These are phyloP conservation scores for Umbelopsis ramanniana DNA, from an alignment of 192 early-diverging fungal species.

Conservation along the genomic window DNA sequence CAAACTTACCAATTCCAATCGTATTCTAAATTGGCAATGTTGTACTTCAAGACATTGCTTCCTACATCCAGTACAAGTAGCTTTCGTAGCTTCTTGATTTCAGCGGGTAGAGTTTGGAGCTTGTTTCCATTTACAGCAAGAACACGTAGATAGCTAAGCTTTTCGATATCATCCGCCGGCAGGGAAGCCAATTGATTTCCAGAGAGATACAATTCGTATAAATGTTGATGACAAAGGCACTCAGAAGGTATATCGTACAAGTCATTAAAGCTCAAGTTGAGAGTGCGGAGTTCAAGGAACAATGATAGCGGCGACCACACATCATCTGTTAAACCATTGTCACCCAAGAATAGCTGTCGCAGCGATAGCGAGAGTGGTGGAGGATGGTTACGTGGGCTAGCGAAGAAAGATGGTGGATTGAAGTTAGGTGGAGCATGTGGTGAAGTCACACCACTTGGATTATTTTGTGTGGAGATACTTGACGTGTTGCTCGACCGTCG, in stretches of 20 bases:
- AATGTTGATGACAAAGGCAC: slow-evolving; percentile 70
- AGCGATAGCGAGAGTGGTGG: slow-evolving; percentile 64
- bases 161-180: slow-evolving; percentile 85
- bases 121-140: slow-evolving; percentile 91
- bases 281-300: slow-evolving; percentile 73
- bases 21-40: slow-evolving; percentile 93
- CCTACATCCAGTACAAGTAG: slow-evolving; percentile 85
- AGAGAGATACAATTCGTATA: slow-evolving; percentile 80
- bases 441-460: background rate
- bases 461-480: background rate
- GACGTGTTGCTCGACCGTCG: background rate
- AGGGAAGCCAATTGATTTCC: slow-evolving; percentile 84
- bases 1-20: slow-evolving; percentile 90
- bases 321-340: slow-evolving; percentile 84
- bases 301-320: slow-evolving; percentile 74
- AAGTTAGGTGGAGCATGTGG: slow-evolving; percentile 52
- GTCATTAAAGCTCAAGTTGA: slow-evolving; percentile 85
- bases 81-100: slow-evolving; percentile 85
- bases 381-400: slow-evolving; percentile 49
- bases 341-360: slow-evolving; percentile 71
- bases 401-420: slow-evolving; percentile 52
- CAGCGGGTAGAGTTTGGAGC: slow-evolving; percentile 86
- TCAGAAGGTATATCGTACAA: slow-evolving; percentile 82
- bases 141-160: slow-evolving; percentile 67
- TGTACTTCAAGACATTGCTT: slow-evolving; percentile 88